phyloP scores from a whole-genome alignment of 305 asterid genomes.

The Solanum hybrid region DNA sequence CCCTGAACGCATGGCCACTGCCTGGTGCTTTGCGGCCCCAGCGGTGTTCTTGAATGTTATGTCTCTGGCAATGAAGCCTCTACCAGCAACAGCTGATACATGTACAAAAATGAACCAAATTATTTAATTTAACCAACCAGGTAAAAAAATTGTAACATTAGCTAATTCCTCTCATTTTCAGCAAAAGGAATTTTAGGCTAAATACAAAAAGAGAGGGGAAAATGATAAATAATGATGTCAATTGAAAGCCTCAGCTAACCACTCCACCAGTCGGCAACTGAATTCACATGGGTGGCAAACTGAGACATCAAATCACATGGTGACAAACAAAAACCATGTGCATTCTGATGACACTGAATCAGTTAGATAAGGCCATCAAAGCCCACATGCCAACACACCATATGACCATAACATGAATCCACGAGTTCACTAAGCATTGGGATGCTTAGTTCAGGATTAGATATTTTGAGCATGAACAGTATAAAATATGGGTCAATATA shows the following conservation, averaged over 20 bases:
- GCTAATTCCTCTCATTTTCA: background rate
- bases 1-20: constrained; percentile 70
- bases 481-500: background rate
- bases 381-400: background rate
- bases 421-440: background rate
- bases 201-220: background rate
- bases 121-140: background rate
- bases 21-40: constrained; percentile 74
- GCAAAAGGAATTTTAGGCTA: background rate
- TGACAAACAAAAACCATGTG: constrained; percentile 10
- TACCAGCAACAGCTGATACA: constrained; percentile 48
- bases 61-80: constrained; percentile 64
- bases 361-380: background rate
- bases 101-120: background rate
- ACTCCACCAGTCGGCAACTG: background rate
- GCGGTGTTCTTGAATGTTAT: constrained; percentile 65
- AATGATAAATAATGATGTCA: background rate
- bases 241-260: background rate
- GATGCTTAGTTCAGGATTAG: background rate
- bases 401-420: background rate
- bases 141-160: background rate
- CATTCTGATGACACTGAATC: background rate
- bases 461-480: background rate
- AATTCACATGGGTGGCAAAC: background rate
- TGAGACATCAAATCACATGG: constrained; percentile 23